Evolutionary conservation across 331 rosid species (phyloP).

Genomic region (Malus hybrid): DNA sequence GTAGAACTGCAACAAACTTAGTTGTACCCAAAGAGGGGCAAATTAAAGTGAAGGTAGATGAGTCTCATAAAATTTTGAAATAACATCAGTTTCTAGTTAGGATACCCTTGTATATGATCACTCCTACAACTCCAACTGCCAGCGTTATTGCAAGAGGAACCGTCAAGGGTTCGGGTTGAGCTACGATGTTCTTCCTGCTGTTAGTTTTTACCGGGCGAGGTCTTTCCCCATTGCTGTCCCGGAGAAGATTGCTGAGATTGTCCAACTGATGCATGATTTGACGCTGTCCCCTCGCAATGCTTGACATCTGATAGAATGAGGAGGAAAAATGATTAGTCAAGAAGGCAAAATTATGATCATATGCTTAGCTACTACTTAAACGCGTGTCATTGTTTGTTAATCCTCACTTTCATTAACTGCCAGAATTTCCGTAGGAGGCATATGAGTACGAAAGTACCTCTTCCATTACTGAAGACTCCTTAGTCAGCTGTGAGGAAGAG

Average conservation of each 20-base stretch:
- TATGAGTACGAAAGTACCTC: conserved; percentile 47
- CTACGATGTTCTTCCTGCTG: conserved; percentile 32
- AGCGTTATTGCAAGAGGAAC: conserved; percentile 38
- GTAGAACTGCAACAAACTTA: conserved; percentile 4
- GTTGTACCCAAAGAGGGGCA: background rate
- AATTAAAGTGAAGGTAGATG: background rate
- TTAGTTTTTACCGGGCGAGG: conserved; percentile 40
- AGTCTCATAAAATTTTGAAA: background rate
- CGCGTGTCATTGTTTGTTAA: background rate
- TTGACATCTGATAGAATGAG: conserved; percentile 42
- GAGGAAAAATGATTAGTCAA: background rate
- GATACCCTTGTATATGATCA: conserved; percentile 54
- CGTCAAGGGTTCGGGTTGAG: conserved; percentile 26
- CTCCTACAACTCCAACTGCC: conserved; percentile 64
- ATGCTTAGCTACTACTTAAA: background rate
- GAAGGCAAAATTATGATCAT: background rate
- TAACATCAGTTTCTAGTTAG: conserved; percentile 35
- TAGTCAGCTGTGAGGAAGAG: conserved; percentile 63
- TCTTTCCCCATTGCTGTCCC: conserved; percentile 41
- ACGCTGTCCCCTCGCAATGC: conserved; percentile 61
- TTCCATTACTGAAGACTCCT: conserved; percentile 64
- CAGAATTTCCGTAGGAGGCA: background rate
- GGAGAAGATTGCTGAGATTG: conserved; percentile 60
- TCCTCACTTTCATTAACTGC: background rate
- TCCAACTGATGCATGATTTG: conserved; percentile 81